Base-by-base conservation (phyloP, 345 rosid genomes). In the Gossypium rotundifolium region DNA sequence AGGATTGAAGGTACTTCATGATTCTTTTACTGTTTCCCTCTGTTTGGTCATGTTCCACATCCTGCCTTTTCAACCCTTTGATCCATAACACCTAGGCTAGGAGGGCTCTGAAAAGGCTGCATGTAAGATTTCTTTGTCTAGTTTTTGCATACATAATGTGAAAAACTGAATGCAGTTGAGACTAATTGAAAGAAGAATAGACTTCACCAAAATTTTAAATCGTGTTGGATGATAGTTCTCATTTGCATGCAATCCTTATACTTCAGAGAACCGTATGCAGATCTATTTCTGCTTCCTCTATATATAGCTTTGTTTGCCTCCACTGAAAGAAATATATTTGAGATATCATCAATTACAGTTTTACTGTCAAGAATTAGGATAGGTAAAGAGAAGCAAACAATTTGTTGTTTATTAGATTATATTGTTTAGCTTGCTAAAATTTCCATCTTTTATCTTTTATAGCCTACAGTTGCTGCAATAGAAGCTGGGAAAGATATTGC, bases 391-490 rank as follows among this genome's bases (percentile, higher is more conserved):
- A 71, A 49, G 70, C 7, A 68, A 71, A 62, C 12, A 64, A 29
- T 60, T 51, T 66, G 40, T 59, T 44, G 17, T n/a, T 75, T 27
- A 46, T 70, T 71, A 25, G 38, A 5, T 5, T 27, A 64, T 44
- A 55, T 48, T 20, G 40, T 70, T 18, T 60, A 73, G 62, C 76
- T 58, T 60, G 65, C 61, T 74, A 23, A 71, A 13, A 49, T 70
- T 71, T 64, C 42, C 42, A 11, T 61, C 38, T 17, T 10, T 58
- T 11, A 65, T 76, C 73, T 55, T 12, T 63, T 62, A 22, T 61
- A 92, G 99, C 99, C 98, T 74, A 95, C 98, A 0, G 97, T 95
- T 55, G 99, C 97, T 81, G 97, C 98, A 71, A 93, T 93, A 75
- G 97, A 95, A 88, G 96, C 97, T 0, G 98, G 98, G 66, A 95